Conservation (phyloP, 352 stramenopile species). For the Pythium sukuiense region DNA sequence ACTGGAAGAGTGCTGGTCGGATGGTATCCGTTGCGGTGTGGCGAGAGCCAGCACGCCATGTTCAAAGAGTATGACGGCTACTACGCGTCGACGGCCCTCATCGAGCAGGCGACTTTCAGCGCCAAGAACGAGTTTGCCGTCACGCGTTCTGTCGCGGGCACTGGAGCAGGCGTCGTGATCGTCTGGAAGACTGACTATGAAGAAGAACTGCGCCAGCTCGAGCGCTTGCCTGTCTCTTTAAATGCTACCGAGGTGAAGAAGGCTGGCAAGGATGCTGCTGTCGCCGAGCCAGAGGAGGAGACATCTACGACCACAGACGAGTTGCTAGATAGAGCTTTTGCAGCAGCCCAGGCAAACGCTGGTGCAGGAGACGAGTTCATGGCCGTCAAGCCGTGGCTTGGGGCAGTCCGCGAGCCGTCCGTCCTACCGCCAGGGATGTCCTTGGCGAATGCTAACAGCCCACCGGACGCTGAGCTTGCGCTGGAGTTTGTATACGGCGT, state of each 20-base stretch:
- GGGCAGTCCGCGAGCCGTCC: constrained; percentile 50
- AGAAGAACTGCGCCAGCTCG: constrained; percentile 53
- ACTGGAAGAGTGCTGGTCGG: constrained; percentile 57
- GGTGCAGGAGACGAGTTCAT: constrained; percentile 60
- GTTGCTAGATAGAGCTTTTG: constrained; percentile 19
- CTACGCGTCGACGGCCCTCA: constrained; percentile 39
- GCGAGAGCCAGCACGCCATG: constrained; percentile 33
- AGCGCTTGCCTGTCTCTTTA: constrained; percentile 9
- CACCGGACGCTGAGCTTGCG: constrained; percentile 40
- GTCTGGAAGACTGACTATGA: constrained; percentile 81
- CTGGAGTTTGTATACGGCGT: constrained; percentile 82
- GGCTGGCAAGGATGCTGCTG: neutral
- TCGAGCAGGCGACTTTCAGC: constrained; percentile 55
- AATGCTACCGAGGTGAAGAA: neutral
- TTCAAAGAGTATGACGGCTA: constrained; percentile 61
- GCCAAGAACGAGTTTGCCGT: constrained; percentile 59
- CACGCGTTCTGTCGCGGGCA: constrained; percentile 38
- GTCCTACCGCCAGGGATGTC: constrained; percentile 15
- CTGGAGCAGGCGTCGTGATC: constrained; percentile 38
- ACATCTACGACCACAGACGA: neutral
- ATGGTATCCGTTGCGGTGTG: constrained; percentile 64
- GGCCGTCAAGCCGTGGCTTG: constrained; percentile 63
- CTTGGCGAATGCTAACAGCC: neutral
- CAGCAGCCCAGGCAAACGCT: neutral
- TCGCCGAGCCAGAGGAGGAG: neutral